Conservation (phyloP, 192 early-diverging fungal genomes). For the Chytriomyces hyalinus region DNA sequence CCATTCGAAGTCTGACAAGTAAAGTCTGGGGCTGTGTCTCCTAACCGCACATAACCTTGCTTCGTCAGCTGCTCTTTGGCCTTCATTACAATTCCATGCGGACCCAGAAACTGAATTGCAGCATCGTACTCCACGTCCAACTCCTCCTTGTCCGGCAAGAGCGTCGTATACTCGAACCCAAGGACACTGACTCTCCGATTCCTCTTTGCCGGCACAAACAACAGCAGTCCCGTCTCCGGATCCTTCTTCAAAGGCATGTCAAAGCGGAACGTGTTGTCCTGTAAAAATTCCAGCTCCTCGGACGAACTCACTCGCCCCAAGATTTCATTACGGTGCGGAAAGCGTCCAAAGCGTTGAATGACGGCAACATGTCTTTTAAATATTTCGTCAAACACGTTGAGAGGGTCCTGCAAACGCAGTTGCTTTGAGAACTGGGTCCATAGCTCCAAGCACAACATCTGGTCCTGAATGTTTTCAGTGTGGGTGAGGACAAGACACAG, state of each 20-base stretch:
- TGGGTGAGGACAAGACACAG: background rate
- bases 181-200: background rate
- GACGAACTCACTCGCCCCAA: background rate
- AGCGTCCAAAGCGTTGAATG: background rate
- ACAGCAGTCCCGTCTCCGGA: background rate
- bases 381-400: slow-evolving; percentile 4
- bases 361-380: background rate
- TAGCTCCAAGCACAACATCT: background rate
- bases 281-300: background rate
- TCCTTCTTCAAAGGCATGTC: slow-evolving; percentile 4
- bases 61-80: background rate
- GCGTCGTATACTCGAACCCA: background rate
- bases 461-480: slow-evolving; percentile 2
- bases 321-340: background rate
- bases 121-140: background rate
- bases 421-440: background rate
- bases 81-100: background rate
- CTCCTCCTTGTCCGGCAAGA: slow-evolving; percentile 2
- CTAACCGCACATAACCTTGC: slow-evolving; percentile 33
- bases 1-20: slow-evolving; percentile 73
- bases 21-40: slow-evolving; percentile 70
- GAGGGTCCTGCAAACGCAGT: background rate
- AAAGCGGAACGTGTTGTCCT: background rate
- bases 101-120: background rate
- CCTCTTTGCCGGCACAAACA: background rate